Evolutionary conservation across 2,329 filamentous ascomycete species (phyloP).

Genomic region (Penicillium concentricum): DNA sequence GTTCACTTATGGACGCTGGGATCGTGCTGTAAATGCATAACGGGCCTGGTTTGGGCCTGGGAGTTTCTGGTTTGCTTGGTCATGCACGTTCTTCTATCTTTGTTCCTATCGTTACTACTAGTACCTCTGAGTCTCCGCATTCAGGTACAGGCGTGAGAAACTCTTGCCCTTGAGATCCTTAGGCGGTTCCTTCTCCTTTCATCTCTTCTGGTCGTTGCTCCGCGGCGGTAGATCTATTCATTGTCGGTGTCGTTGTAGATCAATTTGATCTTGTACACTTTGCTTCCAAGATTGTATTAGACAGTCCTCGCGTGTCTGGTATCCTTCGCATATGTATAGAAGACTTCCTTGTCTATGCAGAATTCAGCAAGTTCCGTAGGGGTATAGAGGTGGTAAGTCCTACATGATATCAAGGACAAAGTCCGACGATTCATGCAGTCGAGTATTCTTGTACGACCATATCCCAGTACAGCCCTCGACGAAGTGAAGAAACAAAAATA

Average conservation of each 20-base stretch:
- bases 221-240: not conserved
- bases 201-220: not conserved
- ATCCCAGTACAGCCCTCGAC: not conserved
- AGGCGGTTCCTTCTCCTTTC: not conserved
- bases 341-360: not conserved
- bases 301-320: not conserved
- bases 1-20: not conserved
- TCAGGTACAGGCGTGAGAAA: constrained; percentile 13
- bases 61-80: constrained; percentile 18
- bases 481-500: not conserved
- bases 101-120: constrained; percentile 1
- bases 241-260: not conserved
- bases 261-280: not conserved
- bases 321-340: not conserved
- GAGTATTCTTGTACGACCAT: too few relatives aligned
- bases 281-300: not conserved
- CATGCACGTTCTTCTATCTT: constrained; percentile 11
- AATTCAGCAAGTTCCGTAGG: not conserved
- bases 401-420: not conserved
- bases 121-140: constrained; percentile 2
- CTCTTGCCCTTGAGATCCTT: not conserved
- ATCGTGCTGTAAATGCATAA: constrained; percentile 22
- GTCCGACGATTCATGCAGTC: not conserved
- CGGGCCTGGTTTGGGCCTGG: constrained; percentile 19
- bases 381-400: not conserved